Conservation (phyloP, 2,329 filamentous ascomycete genomes). For the Aspergillus tanneri region DNA sequence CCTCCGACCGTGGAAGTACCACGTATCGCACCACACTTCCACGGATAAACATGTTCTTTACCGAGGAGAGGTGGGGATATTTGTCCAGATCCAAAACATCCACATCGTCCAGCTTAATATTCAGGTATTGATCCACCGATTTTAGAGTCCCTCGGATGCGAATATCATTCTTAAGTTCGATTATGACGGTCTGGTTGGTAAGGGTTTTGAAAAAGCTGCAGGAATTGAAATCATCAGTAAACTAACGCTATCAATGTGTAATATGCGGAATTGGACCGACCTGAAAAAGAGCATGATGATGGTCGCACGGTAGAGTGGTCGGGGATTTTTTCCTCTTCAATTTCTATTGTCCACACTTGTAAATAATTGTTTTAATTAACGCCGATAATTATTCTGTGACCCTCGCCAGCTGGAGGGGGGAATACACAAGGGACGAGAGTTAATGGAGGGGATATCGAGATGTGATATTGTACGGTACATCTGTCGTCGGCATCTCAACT, state of each 20-base stretch:
- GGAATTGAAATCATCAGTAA: no score
- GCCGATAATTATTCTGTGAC: not conserved
- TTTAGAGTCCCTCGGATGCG: slow-evolving; percentile 93
- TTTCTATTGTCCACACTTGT: not conserved
- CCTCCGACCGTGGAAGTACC: slow-evolving; percentile 75
- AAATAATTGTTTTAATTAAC: not conserved
- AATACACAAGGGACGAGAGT: no score
- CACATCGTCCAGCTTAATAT: slow-evolving; percentile 98
- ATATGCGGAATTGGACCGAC: slow-evolving; percentile 36
- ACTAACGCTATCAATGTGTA: no score
- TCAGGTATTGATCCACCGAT: slow-evolving; percentile 97
- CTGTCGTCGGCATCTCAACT: no score
- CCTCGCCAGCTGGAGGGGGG: no score
- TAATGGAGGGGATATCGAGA: no score
- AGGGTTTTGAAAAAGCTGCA: slow-evolving; percentile 96
- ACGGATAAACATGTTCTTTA: slow-evolving; percentile 95
- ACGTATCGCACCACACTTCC: slow-evolving; percentile 92
- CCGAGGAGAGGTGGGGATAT: slow-evolving; percentile 86
- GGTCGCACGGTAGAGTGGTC: slow-evolving; percentile 6
- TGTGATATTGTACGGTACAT: no score
- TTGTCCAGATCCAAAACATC: slow-evolving; percentile 87
- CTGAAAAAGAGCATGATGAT: slow-evolving; percentile 55
- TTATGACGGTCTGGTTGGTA: slow-evolving; percentile 93
- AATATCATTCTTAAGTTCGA: slow-evolving; percentile 99
- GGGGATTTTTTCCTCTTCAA: not conserved